phyloP scores from a whole-genome alignment of 1,139 yeast species.

The Spathaspora sp. region DNA sequence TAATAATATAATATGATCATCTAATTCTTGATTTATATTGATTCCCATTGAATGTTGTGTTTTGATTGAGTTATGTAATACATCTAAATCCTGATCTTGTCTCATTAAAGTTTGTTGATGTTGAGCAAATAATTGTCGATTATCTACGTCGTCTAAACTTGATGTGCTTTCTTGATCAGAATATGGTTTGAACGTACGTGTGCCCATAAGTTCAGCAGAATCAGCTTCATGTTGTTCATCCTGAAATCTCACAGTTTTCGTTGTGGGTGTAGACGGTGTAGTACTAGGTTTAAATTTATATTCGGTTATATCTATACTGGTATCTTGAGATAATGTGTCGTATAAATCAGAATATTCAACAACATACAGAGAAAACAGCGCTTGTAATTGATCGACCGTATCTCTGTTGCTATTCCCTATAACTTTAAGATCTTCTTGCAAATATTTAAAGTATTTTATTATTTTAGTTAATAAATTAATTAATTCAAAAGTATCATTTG shows the following conservation, averaged over 20 bases:
- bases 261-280: neutral
- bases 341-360: constrained; percentile 22
- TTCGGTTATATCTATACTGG: constrained; percentile 35
- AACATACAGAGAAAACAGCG: constrained; percentile 2
- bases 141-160: constrained; percentile 26
- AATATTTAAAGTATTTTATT: constrained; percentile 25
- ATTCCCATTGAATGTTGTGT: constrained; percentile 67
- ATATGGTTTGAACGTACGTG: constrained; percentile 38
- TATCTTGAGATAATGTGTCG: constrained; percentile 25
- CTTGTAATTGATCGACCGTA: constrained; percentile 1
- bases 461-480: constrained; percentile 41
- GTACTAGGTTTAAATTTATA: constrained; percentile 24
- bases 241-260: constrained; percentile 55
- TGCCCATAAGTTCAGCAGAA: constrained; percentile 24
- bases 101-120: constrained; percentile 64
- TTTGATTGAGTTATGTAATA: constrained; percentile 58
- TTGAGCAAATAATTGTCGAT: constrained; percentile 57
- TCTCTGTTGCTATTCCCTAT: constrained; percentile 4
- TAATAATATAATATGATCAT: constrained; percentile 64
- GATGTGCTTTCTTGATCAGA: constrained; percentile 29
- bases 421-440: constrained; percentile 33
- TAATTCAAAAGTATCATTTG: constrained; percentile 55
- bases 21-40: constrained; percentile 64
- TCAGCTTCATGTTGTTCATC: constrained; percentile 32
- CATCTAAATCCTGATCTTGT: constrained; percentile 65